phyloP scores from a whole-genome alignment of 1,284 basidiomycete species.

The Moesziomyces parantarcticus region DNA sequence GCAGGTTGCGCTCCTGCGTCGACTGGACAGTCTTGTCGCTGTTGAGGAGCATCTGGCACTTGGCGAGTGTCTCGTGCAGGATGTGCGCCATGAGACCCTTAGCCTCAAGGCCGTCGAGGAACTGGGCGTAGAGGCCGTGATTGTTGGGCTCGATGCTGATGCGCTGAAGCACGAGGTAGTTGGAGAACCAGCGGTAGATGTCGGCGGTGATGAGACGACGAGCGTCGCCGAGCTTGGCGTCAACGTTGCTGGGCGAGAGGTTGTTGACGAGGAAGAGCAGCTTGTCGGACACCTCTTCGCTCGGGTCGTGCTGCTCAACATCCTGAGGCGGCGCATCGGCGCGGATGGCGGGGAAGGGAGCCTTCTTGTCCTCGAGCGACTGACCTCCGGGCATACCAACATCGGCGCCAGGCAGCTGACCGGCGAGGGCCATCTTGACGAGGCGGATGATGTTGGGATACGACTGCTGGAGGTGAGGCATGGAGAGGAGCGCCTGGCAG shows the following conservation, averaged over 20 bases:
- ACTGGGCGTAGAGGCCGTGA: constrained; percentile 91
- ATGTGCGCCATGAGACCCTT: constrained; percentile 72
- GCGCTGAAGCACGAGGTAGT: constrained; percentile 95
- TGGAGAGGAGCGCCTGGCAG: constrained; percentile 86
- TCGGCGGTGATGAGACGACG: constrained; percentile 55
- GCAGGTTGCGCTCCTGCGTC: constrained; percentile 80
- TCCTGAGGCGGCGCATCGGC: constrained; percentile 68
- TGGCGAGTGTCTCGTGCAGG: constrained; percentile 85
- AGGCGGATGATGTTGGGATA: constrained; percentile 79
- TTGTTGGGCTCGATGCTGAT: constrained; percentile 97
- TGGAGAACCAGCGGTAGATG: constrained; percentile 84
- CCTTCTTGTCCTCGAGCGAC: constrained; percentile 62
- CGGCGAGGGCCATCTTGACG: constrained; percentile 54
- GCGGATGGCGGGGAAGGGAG: constrained; percentile 69
- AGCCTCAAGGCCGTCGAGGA: constrained; percentile 80
- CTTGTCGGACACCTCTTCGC: constrained; percentile 89
- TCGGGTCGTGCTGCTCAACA: constrained; percentile 72
- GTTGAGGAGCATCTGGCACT: constrained; percentile 88
- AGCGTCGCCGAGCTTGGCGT: constrained; percentile 72
- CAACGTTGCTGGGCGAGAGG: constrained; percentile 92
- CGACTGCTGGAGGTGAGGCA: constrained; percentile 86
- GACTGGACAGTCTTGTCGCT: constrained; percentile 88
- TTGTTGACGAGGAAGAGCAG: constrained; percentile 99
- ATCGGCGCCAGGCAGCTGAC: constrained; percentile 31
- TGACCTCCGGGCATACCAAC: constrained; percentile 34